phyloP scores from a whole-genome alignment of 1,284 basidiomycete genomes.

The Melampsora americana region DNA sequence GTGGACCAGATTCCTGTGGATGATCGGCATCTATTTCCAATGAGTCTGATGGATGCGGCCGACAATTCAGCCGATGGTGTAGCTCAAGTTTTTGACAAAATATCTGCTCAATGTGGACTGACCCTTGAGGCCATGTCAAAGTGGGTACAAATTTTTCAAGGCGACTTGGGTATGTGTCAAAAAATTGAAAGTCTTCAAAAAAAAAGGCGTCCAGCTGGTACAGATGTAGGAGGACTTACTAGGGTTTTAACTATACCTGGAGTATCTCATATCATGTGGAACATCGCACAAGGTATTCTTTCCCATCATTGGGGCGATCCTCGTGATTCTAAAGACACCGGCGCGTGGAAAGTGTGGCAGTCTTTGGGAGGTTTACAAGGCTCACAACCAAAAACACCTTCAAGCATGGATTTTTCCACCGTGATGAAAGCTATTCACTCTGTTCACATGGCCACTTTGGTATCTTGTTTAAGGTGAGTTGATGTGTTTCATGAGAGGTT shows the following conservation, averaged over 20 bases:
- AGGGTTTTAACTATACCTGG: slow-evolving; percentile 14
- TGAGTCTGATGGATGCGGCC: slow-evolving; percentile 16
- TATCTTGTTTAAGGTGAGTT: slow-evolving; percentile 25
- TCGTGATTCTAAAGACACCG: background rate
- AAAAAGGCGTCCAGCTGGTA: background rate
- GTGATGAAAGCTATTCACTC: slow-evolving; percentile 17
- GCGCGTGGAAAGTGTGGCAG: slow-evolving; percentile 12
- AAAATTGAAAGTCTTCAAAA: background rate
- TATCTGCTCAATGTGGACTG: background rate
- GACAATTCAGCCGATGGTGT: slow-evolving; percentile 9
- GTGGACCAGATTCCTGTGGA: too few species aligned
- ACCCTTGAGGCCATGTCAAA: background rate
- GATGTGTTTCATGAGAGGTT: too few species aligned
- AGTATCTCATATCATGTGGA: slow-evolving; percentile 19
- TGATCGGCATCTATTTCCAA: background rate
- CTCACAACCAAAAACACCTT: background rate
- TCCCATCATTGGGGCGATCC: slow-evolving; percentile 15
- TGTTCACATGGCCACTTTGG: slow-evolving; percentile 10
- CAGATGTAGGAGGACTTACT: background rate
- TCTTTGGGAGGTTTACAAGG: background rate
- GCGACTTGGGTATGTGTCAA: slow-evolving; percentile 12
- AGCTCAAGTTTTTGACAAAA: too few species aligned
- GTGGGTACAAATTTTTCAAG: background rate
- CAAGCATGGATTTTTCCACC: slow-evolving; percentile 5
- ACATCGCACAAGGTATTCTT: slow-evolving; percentile 5